Conservation (phyloP, 495 filamentous ascomycete species). For the Apodospora peruviana region DNA sequence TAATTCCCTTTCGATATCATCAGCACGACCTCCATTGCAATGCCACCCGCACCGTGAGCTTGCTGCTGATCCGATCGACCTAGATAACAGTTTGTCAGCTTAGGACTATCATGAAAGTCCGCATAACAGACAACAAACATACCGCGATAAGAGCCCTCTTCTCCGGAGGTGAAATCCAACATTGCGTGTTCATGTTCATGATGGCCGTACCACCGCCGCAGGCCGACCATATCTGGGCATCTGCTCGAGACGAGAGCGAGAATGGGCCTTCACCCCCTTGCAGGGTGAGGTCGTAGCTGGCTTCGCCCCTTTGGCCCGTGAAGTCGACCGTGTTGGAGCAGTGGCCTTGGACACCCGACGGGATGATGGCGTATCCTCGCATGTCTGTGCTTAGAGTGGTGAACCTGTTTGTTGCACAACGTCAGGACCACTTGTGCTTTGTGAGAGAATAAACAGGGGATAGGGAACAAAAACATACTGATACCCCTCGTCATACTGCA, state of each 20-base stretch:
- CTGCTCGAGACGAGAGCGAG: background rate
- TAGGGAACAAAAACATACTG: conserved; percentile 2
- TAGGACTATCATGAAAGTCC: background rate
- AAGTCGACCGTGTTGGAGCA: background rate
- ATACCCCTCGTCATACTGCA: conserved; percentile 16
- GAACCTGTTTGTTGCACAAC: conserved; percentile 2
- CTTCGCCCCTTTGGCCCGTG: background rate
- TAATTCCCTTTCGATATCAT: background rate
- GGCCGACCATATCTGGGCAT: background rate
- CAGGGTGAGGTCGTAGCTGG: background rate
- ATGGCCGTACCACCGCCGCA: background rate
- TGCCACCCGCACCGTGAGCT: background rate
- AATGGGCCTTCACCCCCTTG: background rate
- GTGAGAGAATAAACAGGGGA: background rate
- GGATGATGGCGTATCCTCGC: background rate
- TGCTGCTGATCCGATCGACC: background rate
- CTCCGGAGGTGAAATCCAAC: background rate
- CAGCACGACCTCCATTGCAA: background rate
- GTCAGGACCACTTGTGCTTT: background rate
- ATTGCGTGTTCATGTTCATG: background rate
- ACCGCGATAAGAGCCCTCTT: background rate
- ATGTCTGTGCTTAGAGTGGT: conserved; percentile 2
- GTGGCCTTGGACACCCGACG: background rate
- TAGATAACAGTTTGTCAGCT: background rate
- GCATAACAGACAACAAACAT: background rate